These are phyloP conservation scores for Colletotrichum phormii DNA, from an alignment of 2,329 filamentous ascomycete genomes.

Conservation along the genomic window DNA sequence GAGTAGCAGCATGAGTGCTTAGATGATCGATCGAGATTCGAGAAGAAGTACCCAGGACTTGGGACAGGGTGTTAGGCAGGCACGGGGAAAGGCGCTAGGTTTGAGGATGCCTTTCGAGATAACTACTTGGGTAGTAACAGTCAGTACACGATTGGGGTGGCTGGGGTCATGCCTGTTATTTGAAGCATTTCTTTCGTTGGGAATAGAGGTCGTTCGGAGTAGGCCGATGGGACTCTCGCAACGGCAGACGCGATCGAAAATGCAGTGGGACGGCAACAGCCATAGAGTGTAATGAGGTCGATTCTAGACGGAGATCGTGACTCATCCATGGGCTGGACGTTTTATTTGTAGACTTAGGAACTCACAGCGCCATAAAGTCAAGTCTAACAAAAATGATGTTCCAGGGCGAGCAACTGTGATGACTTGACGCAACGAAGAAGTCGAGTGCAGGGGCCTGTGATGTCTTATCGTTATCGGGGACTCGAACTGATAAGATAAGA, in stretches of 20 bases:
- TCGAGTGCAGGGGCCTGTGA: not conserved
- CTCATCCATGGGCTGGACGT: not conserved
- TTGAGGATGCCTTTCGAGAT: not conserved
- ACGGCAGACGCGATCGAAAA: not conserved
- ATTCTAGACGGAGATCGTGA: not conserved
- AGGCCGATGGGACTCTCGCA: too few relatives aligned
- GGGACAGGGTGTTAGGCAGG: not conserved
- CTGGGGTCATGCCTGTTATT: not conserved
- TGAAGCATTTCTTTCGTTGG: not conserved
- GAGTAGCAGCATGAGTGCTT: slow-evolving; percentile 23
- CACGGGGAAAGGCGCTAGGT: not conserved
- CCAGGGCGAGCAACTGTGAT: too few relatives aligned
- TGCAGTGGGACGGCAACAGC: not conserved
- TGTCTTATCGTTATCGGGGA: not conserved
- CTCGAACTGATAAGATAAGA: not conserved
- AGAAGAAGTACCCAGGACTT: not conserved
- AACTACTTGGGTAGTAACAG: not conserved
- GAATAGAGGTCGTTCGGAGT: not conserved
- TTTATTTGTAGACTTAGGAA: not conserved
- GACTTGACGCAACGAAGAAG: not conserved
- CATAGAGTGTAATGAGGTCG: not conserved
- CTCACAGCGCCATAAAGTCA: not conserved
- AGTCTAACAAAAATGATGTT: not conserved
- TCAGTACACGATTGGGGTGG: not conserved
- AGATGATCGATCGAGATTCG: not conserved